Conservation (phyloP, 371 early-diverging fungal species). For the Haplosporangium sp. region DNA sequence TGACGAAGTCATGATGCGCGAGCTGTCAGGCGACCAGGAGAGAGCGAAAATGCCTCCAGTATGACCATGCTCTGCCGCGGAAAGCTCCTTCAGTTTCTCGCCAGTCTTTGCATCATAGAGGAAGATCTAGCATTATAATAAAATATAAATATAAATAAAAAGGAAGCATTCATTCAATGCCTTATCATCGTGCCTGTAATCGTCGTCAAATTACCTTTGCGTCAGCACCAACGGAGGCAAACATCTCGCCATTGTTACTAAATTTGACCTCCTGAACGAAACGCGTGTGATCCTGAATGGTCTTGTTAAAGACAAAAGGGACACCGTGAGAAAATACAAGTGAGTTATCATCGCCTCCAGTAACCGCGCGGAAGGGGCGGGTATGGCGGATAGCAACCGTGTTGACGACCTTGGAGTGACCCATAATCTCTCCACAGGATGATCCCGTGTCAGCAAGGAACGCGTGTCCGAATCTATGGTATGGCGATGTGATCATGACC, state of each 20-base stretch:
- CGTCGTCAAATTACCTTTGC: slow-evolving; percentile 68
- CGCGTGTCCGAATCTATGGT: slow-evolving; percentile 86
- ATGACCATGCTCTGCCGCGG: slow-evolving; percentile 69
- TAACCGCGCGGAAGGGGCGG: slow-evolving; percentile 94
- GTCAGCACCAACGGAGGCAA: slow-evolving; percentile 91
- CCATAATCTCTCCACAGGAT: slow-evolving; percentile 92
- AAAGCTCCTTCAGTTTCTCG: slow-evolving; percentile 80
- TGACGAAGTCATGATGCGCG: slow-evolving; percentile 82
- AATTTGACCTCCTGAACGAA: slow-evolving; percentile 92
- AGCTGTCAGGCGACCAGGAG: slow-evolving; percentile 89
- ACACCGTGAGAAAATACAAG: slow-evolving; percentile 92
- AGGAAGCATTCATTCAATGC: not conserved
- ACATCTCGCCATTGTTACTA: slow-evolving; percentile 85
- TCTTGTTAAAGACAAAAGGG: slow-evolving; percentile 85
- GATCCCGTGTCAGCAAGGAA: slow-evolving; percentile 90
- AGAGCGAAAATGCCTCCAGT: slow-evolving; percentile 86
- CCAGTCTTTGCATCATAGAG: slow-evolving; percentile 94
- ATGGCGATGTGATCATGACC: not conserved
- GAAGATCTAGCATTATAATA: slow-evolving; percentile 71
- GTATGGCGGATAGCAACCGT: slow-evolving; percentile 84
- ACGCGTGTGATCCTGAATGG: slow-evolving; percentile 83
- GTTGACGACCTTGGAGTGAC: slow-evolving; percentile 90
- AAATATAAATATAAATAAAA: not conserved
- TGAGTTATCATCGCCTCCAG: slow-evolving; percentile 91
- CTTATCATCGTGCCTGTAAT: no score